Evolutionary conservation across 495 filamentous ascomycete species (phyloP).

Genomic region (Pyrenula aspistea): DNA sequence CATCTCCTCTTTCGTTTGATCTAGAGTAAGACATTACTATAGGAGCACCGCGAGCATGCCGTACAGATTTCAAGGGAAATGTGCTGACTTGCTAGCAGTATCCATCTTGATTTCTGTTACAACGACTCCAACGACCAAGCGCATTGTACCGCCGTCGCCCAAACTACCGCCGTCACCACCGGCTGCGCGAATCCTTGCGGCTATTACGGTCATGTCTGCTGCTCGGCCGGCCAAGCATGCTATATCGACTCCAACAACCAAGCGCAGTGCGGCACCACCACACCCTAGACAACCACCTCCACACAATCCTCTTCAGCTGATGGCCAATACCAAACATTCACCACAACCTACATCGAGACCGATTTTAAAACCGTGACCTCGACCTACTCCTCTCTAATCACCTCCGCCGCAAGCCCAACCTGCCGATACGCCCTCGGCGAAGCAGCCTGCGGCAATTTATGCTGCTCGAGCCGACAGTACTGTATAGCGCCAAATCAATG

Average conservation of each 20-base stretch:
- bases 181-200: constrained; percentile 58
- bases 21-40: not conserved
- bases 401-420: constrained; percentile 27
- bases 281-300: not conserved
- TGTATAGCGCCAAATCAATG: constrained; percentile 46
- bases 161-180: not conserved
- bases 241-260: constrained; percentile 43
- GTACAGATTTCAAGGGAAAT: not conserved
- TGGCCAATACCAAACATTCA: constrained; percentile 48
- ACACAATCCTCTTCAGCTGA: constrained; percentile 10
- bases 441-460: constrained; percentile 57
- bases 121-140: not conserved
- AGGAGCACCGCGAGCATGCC: not conserved
- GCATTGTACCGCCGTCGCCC: not conserved
- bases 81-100: constrained; percentile 2
- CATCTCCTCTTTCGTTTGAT: not conserved
- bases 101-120: not conserved
- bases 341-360: constrained; percentile 60
- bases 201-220: constrained; percentile 55
- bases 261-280: constrained; percentile 38
- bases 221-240: constrained; percentile 45
- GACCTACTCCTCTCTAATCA: constrained; percentile 46
- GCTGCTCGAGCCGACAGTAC: constrained; percentile 61
- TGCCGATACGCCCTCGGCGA: constrained; percentile 51
- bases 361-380: constrained; percentile 53